phyloP scores from a whole-genome alignment of 1,284 basidiomycete species.

The Apiotrichum sp. region DNA sequence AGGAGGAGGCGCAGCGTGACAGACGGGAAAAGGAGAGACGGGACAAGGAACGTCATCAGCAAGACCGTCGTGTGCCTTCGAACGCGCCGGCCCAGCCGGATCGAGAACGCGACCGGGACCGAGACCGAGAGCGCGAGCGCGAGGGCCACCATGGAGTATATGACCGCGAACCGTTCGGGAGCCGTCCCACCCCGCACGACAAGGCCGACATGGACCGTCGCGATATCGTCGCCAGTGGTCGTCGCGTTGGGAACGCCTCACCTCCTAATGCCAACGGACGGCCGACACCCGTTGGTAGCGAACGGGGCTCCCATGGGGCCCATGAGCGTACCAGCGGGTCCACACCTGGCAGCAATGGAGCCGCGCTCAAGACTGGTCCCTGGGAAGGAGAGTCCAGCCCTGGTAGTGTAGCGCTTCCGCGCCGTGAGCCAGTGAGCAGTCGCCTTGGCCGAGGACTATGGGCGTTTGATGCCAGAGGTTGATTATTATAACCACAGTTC shows the following conservation, averaged over 20 bases:
- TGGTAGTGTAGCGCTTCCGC: constrained; percentile 22
- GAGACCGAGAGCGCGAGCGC: constrained; percentile 12
- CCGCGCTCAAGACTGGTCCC: background rate
- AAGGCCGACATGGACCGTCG: constrained; percentile 30
- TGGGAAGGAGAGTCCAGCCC: constrained; percentile 6
- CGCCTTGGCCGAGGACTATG: constrained; percentile 31
- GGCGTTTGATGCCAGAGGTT: constrained; percentile 29
- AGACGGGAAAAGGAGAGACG: constrained; percentile 31
- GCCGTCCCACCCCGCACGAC: background rate
- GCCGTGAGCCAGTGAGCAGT: constrained; percentile 15
- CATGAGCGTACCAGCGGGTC: background rate
- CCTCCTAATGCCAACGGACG: constrained; percentile 15
- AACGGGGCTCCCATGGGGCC: background rate
- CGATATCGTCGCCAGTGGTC: constrained; percentile 30
- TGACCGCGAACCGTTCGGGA: constrained; percentile 7
- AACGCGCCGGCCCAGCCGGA: constrained; percentile 3
- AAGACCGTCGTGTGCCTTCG: background rate
- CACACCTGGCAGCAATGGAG: background rate
- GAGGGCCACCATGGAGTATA: constrained; percentile 2
- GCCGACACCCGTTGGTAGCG: background rate
- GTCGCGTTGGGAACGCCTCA: constrained; percentile 27
- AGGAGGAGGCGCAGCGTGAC: constrained; percentile 39
- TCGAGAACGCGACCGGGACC: constrained; percentile 12
- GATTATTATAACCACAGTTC: background rate
- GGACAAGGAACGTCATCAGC: constrained; percentile 18